Percentiles rank a stretch among this genome's conserved stretches.
Conservation (phyloP, 495 filamentous ascomycete genomes). For the Oleoguttula mirabilis region DNA sequence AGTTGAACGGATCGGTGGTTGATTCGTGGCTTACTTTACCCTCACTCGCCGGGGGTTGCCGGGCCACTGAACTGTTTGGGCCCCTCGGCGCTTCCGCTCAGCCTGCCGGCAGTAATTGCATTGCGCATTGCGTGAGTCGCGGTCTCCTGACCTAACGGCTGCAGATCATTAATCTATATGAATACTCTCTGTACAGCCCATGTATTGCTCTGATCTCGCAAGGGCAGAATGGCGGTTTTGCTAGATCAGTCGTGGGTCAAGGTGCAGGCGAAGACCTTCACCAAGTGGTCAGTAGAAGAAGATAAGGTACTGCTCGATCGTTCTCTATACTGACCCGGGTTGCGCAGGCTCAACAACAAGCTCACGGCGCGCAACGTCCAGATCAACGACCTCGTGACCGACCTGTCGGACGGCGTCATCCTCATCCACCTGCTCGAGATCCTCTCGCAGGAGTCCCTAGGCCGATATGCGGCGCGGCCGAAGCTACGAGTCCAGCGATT, state of each 20-base stretch:
- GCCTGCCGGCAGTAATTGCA: too few relatives aligned
- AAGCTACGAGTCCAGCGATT: constrained; percentile 94
- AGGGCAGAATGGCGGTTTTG: constrained; percentile 14
- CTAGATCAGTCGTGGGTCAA: constrained; percentile 13
- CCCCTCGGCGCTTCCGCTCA: too few relatives aligned
- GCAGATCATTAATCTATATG: too few relatives aligned
- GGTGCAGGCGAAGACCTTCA: constrained; percentile 70
- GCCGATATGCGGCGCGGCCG: constrained; percentile 88
- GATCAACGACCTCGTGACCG: constrained; percentile 72
- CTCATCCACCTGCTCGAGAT: constrained; percentile 96
- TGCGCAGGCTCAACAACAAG: constrained; percentile 82
- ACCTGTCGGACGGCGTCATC: constrained; percentile 87
- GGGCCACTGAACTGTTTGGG: too few relatives aligned
- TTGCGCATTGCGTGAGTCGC: too few relatives aligned
- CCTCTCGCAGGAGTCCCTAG: constrained; percentile 82
- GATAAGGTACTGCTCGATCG: not conserved
- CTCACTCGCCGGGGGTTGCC: too few relatives aligned
- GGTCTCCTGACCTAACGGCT: too few relatives aligned
- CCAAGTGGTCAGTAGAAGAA: constrained; percentile 62
- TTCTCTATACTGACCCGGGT: not conserved
- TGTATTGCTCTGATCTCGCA: too few relatives aligned
- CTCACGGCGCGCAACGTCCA: constrained; percentile 58
- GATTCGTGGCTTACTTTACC: too few relatives aligned
- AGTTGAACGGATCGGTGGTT: too few relatives aligned
- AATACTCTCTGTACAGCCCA: too few relatives aligned